These are phyloP conservation scores for Fusarium tanahbumbuense DNA, from an alignment of 2,329 filamentous ascomycete genomes.

Conservation along the genomic window DNA sequence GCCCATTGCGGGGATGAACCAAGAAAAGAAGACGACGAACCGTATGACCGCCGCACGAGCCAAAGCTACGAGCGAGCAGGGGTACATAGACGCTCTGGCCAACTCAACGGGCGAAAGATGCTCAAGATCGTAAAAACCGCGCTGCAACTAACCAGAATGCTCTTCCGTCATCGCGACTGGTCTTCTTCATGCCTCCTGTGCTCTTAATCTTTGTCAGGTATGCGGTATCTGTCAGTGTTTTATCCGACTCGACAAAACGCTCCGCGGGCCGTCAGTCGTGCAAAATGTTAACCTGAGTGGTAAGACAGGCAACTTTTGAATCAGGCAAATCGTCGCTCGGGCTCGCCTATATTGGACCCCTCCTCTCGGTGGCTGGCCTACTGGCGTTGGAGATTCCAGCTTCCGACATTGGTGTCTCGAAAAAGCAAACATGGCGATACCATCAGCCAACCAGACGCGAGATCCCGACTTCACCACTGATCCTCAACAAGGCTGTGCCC, in stretches of 20 bases:
- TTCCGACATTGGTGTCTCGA: slow-evolving; percentile 32
- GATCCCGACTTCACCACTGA: slow-evolving; percentile 25
- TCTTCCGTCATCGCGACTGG: slow-evolving; percentile 17
- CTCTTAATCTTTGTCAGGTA: slow-evolving; percentile 16
- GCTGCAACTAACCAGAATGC: slow-evolving; percentile 17
- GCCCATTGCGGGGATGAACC: slow-evolving; percentile 41
- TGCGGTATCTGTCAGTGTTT: not conserved
- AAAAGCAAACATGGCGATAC: slow-evolving; percentile 44
- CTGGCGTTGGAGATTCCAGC: slow-evolving; percentile 37
- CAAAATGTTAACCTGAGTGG: not conserved
- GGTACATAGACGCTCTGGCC: slow-evolving; percentile 2
- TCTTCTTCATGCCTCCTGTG: not conserved
- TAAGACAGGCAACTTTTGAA: slow-evolving; percentile 10
- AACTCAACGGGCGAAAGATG: slow-evolving; percentile 8
- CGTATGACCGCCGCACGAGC: slow-evolving; percentile 44
- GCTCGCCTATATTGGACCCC: slow-evolving; percentile 25
- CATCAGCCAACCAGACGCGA: slow-evolving; percentile 34
- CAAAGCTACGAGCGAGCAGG: slow-evolving; percentile 31
- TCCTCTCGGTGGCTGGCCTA: slow-evolving; percentile 25
- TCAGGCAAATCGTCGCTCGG: slow-evolving; percentile 22
- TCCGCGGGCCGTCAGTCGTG: not conserved
- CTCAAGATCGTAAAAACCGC: slow-evolving; percentile 33
- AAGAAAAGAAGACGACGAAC: slow-evolving; percentile 39
- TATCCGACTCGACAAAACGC: slow-evolving; percentile 1
- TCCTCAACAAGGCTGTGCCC: slow-evolving; percentile 37